Base-by-base conservation (phyloP, 1,139 yeast species). In the Blastobotrys proliferans region DNA sequence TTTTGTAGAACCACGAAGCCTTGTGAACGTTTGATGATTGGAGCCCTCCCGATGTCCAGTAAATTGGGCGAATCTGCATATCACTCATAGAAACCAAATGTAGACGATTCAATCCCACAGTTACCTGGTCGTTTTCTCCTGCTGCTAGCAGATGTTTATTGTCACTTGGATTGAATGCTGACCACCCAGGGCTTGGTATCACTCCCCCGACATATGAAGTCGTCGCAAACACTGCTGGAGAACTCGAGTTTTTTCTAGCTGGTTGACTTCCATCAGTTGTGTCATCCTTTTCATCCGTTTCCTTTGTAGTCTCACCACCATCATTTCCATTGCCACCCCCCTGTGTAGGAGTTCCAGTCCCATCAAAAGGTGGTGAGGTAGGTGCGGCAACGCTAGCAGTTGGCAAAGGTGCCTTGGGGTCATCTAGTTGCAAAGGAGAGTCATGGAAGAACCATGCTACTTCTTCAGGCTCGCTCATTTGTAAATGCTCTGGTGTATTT, bases 361-460 rank as follows among this genome's bases (percentile, higher is more conserved):
- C 13, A 14, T 14, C 17, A 5, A 5, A 21, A 14, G 5, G n/a
- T 30, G n/a, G 34, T 18, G 5, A 14, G 26, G 10, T 24, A 11
- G 26, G 26, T 24, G 11, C 11, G n/a, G n/a, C n/a, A 9, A 35
- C 11, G 8, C 40, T 40, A 14, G 40, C 41, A 4, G 45, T 37
- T 2, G 67, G 64, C 39, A 63, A 51, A n/a, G 68, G 62, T 6
- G 66, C 64, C 14, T 53, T 46, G 3, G 68, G 68, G 45, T 66
- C 70, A 47, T 66, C 70, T 31, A 66, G 51, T 24, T 62, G 61
- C 18, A 63, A 54, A 4, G 56, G 56, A 2, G 67, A 57, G 45
- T 65, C 64, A 48, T 66, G 68, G 47, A 66, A 66, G 47, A 51
- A 66, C 70, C 70, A 66, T 13, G 57, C n/a, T n/a, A n/a, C n/a